Evolutionary conservation across 2,329 filamentous ascomycete genomes (phyloP).

Genomic region (Zymoseptoria tritici): DNA sequence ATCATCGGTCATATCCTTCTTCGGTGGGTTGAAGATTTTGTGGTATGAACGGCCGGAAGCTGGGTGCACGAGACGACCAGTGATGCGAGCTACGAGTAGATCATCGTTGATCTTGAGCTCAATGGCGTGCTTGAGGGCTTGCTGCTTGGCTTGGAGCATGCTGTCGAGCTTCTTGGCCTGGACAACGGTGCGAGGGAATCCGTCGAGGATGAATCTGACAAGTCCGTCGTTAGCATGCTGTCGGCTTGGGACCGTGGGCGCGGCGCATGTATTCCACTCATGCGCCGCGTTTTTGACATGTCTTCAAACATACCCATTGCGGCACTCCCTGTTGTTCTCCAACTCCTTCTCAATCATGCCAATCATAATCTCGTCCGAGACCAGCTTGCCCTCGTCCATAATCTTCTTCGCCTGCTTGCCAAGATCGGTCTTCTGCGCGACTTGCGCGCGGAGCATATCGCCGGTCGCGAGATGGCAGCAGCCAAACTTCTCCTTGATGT

Average conservation of each 20-base stretch:
- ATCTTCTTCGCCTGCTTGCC: conserved; percentile 99
- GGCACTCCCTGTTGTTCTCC: conserved; percentile 88
- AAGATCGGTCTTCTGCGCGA: conserved; percentile 91
- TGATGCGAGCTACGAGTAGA: conserved; percentile 91
- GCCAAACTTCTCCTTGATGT: conserved; percentile 96
- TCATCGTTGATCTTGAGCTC: conserved; percentile 96
- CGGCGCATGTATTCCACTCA: not conserved
- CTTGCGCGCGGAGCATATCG: conserved; percentile 97
- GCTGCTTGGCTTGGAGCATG: conserved; percentile 73
- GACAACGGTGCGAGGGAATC: conserved; percentile 92
- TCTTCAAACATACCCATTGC: conserved; percentile 67
- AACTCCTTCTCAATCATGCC: conserved; percentile 99
- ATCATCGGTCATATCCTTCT: conserved; percentile 89
- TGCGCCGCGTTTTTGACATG: not conserved
- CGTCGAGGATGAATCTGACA: conserved; percentile 90
- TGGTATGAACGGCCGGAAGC: conserved; percentile 96
- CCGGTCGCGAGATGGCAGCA: conserved; percentile 97
- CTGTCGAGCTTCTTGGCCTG: conserved; percentile 91
- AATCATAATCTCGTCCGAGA: conserved; percentile 98
- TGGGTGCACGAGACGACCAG: conserved; percentile 89
- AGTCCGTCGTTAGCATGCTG: conserved; percentile 7
- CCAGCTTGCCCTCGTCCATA: conserved; percentile 95
- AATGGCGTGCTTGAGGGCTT: conserved; percentile 87
- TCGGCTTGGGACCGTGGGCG: conserved; percentile 3
- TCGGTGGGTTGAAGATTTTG: conserved; percentile 97